Base-by-base conservation (phyloP, 805 yeast species). In the Teunomyces lycoperdinae region DNA sequence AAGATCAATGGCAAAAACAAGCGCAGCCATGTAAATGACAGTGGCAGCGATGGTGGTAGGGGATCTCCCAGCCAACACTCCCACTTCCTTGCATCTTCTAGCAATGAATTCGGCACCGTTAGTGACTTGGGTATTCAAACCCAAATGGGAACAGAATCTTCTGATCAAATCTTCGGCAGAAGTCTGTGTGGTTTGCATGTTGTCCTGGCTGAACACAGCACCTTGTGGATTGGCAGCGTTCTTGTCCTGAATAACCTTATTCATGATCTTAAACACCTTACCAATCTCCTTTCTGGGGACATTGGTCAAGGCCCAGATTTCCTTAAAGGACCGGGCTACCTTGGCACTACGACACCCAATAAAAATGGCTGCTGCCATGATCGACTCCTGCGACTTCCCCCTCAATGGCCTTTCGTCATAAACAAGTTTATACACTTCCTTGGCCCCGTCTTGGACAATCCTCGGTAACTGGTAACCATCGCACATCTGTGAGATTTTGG, bases 11-110 rank as follows among this genome's bases (percentile, higher is more conserved):
- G 87, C 87, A 64, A 91, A 91, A n/a, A 94, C 71, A n/a, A 88
- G 73, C 3, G 92, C 87, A 5, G 96, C 88, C 87, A 94, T 85
- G 69, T 92, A 94, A 43, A 94, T 92, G 4, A 94, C 96, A 1
- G 97, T 95, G 6, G 98, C 98, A 0, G 98, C 97, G 61, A 94
- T 89, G 32, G 99, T 92, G 46, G 91, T 91, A 27, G 99, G 99
- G 3, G 97, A 88, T 56, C 97, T 80, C 58, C 99, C 98, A 13
- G 96, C 97, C 60, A 94, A 76, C 33, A 92, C 95, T 47, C 97
- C 97, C 52, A 86, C 85, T 52, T 88, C 96, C 62, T 89, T 87
- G 60, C 96, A 89, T 55, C 85, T 79, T 62, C 89, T 83, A 2
- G 97, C 97, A 56, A 94, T 89, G 59, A 85, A 80, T 67, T 92